Evolutionary conservation across 768 basidiomycete species (phyloP).

Genomic region (Leccinum rimulosum): DNA sequence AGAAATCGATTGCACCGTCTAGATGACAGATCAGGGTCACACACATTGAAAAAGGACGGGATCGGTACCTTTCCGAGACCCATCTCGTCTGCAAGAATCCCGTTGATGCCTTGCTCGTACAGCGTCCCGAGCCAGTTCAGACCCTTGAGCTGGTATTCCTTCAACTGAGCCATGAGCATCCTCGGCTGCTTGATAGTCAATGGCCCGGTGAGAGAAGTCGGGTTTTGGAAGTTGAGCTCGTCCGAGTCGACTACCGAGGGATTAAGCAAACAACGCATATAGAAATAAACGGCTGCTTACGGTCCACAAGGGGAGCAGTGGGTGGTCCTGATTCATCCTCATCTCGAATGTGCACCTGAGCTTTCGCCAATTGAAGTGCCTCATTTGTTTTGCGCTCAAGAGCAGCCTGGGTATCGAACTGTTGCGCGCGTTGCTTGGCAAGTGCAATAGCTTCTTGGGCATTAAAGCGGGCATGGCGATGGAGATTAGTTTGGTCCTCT

Average conservation of each 20-base stretch:
- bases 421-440: slow-evolving; percentile 74
- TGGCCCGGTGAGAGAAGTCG: slow-evolving; percentile 81
- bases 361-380: slow-evolving; percentile 66
- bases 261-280: slow-evolving; percentile 3
- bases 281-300: slow-evolving; percentile 42
- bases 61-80: slow-evolving; percentile 78
- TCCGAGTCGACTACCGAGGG: slow-evolving; percentile 77
- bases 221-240: slow-evolving; percentile 99
- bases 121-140: slow-evolving; percentile 97
- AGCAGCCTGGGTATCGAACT: slow-evolving; percentile 84
- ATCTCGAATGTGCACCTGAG: slow-evolving; percentile 41
- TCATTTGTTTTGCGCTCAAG: slow-evolving; percentile 80
- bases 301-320: slow-evolving; percentile 60
- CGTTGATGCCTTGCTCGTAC: slow-evolving; percentile 99
- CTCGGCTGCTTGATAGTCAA: slow-evolving; percentile 87
- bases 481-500: slow-evolving; percentile 89
- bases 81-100: slow-evolving; percentile 99
- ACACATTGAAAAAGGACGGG: slow-evolving; percentile 8
- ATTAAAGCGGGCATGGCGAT: slow-evolving; percentile 80
- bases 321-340: slow-evolving; percentile 37
- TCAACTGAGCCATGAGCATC: slow-evolving; percentile 95
- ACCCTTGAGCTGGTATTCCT: slow-evolving; percentile 98
- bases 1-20: slow-evolving; percentile 98
- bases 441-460: slow-evolving; percentile 85
- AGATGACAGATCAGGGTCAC: background rate